phyloP scores from a whole-genome alignment of 169 alveolate genomes.

The Neospora caninum region DNA sequence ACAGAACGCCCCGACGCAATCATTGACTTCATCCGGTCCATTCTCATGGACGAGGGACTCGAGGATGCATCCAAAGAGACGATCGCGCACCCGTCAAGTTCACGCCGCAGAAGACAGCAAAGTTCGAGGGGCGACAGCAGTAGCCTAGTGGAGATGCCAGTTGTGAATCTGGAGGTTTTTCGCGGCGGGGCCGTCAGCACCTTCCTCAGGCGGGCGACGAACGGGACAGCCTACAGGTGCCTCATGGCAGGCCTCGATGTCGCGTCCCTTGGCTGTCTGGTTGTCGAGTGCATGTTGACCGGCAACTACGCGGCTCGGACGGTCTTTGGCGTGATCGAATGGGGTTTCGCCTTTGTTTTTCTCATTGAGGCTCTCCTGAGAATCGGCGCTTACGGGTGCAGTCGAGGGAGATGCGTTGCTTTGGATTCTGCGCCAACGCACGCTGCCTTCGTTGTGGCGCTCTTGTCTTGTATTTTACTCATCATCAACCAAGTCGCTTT shows the following conservation, averaged over 20 bases:
- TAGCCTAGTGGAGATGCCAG: not conserved
- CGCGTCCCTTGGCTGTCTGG: constrained; percentile 40
- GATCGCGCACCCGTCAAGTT: not conserved
- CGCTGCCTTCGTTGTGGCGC: not conserved
- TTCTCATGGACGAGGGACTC: not conserved
- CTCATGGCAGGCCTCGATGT: constrained; percentile 56
- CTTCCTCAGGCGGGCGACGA: constrained; percentile 11
- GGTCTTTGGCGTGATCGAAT: constrained; percentile 24
- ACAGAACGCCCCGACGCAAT: constrained; percentile 12
- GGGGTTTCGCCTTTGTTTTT: not conserved
- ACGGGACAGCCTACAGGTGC: constrained; percentile 33
- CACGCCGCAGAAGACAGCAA: not conserved
- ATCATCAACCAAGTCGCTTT: not conserved
- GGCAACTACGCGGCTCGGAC: not conserved
- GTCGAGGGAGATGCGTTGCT: not conserved
- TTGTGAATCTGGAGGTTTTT: not conserved
- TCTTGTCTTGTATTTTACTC: not conserved
- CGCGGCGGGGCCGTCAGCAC: constrained; percentile 2
- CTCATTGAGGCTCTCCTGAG: not conserved
- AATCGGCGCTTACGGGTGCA: not conserved
- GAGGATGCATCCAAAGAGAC: not conserved
- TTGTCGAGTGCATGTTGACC: constrained; percentile 55
- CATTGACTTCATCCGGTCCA: constrained; percentile 9
- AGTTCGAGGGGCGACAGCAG: not conserved
- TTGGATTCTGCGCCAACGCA: not conserved